A percentile compares a stretch with the other conserved stretches of the same genome.
phyloP scores from a whole-genome alignment of 495 filamentous ascomycete species.

The Aspergillus ostianus region DNA sequence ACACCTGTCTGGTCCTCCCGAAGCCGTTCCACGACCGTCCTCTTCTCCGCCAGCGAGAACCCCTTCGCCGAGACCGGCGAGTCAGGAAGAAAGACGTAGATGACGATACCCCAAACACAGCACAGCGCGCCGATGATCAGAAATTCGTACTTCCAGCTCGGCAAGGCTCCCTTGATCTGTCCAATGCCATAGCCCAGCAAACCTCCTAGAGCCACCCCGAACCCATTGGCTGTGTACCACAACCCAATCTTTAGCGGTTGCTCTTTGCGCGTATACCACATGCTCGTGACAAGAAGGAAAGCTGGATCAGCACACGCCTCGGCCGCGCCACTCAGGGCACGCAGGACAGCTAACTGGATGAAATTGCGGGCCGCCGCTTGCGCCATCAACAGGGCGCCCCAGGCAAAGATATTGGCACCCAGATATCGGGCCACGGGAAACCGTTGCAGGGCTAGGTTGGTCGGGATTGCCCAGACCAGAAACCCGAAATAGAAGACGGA shows the following conservation, averaged over 20 bases:
- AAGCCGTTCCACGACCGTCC: constrained; percentile 57
- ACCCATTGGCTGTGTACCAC: constrained; percentile 60
- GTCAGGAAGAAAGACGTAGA: constrained; percentile 60
- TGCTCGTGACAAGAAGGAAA: constrained; percentile 40
- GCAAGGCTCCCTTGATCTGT: constrained; percentile 49
- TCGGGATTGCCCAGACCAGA: constrained; percentile 48
- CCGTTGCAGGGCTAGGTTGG: constrained; percentile 55
- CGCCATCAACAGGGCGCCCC: constrained; percentile 56
- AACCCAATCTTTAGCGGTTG: constrained; percentile 59
- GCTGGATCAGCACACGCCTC: constrained; percentile 51
- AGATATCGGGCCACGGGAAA: constrained; percentile 59
- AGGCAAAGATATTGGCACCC: constrained; percentile 58
- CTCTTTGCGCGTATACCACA: constrained; percentile 55
- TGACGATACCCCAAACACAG: constrained; percentile 54
- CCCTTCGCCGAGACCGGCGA: constrained; percentile 61
- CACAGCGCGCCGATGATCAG: constrained; percentile 57
- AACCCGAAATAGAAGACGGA: constrained; percentile 53
- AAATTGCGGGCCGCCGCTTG: constrained; percentile 56
- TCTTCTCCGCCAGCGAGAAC: constrained; percentile 53
- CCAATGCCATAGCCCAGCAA: constrained; percentile 60
- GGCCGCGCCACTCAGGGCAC: constrained; percentile 51
- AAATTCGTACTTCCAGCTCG: constrained; percentile 58
- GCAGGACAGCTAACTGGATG: constrained; percentile 49
- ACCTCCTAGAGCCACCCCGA: constrained; percentile 58
- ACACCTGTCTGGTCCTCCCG: constrained; percentile 62